A percentile compares a stretch with the other conserved stretches of the same genome.
Evolutionary conservation across 2,329 filamentous ascomycete species (phyloP).

Genomic region (Fusarium sulawesiense): DNA sequence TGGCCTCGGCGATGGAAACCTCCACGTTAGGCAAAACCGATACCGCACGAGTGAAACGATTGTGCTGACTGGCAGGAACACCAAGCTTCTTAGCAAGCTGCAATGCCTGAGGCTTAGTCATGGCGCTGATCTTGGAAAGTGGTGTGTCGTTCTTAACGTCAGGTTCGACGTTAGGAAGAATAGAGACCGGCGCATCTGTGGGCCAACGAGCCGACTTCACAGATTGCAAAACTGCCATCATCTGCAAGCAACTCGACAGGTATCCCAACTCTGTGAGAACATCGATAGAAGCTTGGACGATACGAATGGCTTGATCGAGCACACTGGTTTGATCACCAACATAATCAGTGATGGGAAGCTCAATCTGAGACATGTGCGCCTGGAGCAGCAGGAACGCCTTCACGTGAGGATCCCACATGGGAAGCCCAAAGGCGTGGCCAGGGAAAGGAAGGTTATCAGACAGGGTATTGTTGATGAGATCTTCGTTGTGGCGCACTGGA

Average conservation of each 20-base stretch:
- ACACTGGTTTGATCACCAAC: conserved; percentile 93
- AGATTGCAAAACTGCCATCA: conserved; percentile 88
- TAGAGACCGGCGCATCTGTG: conserved; percentile 79
- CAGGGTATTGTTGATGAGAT: conserved; percentile 93
- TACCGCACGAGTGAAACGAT: conserved; percentile 68
- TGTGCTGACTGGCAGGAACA: conserved; percentile 58
- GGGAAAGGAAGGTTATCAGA: conserved; percentile 80
- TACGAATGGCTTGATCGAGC: conserved; percentile 95
- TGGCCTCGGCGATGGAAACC: conserved; percentile 70
- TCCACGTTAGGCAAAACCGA: conserved; percentile 76
- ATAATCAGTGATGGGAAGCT: conserved; percentile 95
- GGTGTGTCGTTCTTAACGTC: conserved; percentile 56
- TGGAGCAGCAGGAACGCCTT: conserved; percentile 95
- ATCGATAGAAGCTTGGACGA: conserved; percentile 95
- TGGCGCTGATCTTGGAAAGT: conserved; percentile 57
- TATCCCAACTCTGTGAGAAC: conserved; percentile 91
- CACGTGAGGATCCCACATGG: conserved; percentile 98
- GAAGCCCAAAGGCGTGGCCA: conserved; percentile 73
- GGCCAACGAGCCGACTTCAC: conserved; percentile 96
- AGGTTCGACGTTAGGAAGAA: conserved; percentile 77
- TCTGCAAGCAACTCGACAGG: conserved; percentile 79
- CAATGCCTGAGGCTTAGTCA: conserved; percentile 51
- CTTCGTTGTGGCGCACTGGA: conserved; percentile 97
- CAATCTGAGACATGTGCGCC: conserved; percentile 92
- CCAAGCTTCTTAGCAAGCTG: conserved; percentile 63